Base-by-base conservation (phyloP, 1,284 basidiomycete species). In the Golubevia sp. region DNA sequence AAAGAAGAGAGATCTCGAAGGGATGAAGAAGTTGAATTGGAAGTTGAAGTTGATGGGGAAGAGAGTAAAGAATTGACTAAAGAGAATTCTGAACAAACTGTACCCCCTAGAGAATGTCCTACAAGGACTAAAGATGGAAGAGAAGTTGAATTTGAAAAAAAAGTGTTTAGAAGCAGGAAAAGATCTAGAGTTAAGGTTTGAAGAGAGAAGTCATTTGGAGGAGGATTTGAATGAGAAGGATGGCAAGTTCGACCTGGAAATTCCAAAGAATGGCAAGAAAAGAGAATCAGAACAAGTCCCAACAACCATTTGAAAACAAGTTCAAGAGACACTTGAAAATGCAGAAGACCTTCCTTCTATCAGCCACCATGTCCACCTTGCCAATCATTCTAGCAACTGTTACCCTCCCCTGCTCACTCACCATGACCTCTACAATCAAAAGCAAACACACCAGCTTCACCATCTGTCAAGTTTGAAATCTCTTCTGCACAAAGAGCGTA, bases 391-490 rank as follows among this genome's bases (percentile, higher is more conserved):
- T 20, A 54, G 50, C 26, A 18, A 13, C n/a, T 2, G 13, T 34
- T 38, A 21, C 7, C 27, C 30, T 11, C 4, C 1, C 20, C 56
- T 26, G 2, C 34, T 8, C 21, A 66, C 89, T 70, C 73, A 93
- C 96, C 96, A 84, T 99, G 97, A 25, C 92, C 89, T 61, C 96
- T 86, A 55, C 91, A 91, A 86, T 99, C 97, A 59, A 91, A 87
- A 0, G 91, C 87, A 53, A 99, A 74, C 13, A 98, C 88, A 0
- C 97, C 96, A 55, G 91, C 89, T 75, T 92, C 91, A 4, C 91
- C 91, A 6, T 86, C 86, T 26, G 88, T 89, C 79, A 86, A 72
- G 50, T 86, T 87, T 11, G 84, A 85, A 1, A 98, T 86, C 80
- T 92, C 90, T 78, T 90, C 90, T 8, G 95, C 93, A 58, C 95